Base-by-base conservation (phyloP, 306 rosid species). In the Pyrus betulifolia region DNA sequence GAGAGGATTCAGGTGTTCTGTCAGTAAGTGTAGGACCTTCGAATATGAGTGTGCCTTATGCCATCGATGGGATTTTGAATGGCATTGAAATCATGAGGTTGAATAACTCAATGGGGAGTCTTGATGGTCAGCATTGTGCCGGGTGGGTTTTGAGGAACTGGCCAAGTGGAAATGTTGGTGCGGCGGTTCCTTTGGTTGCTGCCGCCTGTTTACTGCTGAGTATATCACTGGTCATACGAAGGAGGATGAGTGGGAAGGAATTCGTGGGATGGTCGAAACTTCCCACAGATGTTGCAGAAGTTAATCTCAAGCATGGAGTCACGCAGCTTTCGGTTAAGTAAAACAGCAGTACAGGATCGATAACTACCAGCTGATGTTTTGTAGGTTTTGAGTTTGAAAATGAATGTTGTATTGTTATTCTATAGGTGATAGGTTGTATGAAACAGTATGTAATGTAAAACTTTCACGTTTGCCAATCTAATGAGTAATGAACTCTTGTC, bases 21-120 rank as follows among this genome's bases (percentile, higher is more conserved):
- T 87, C 69, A 35, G 86, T 92, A 21, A 67, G 81, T 33, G 66
- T 92, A 12, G 99, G 97, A 55, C 96, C 90, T 35, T 90, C 97
- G 0, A 83, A 72, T 33, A 67, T 2, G 30, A 92, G 97, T 66
- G 14, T 86, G 42, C 65, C 92, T 0, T 71, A 88, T 62, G 88
- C 80, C 31, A 40, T 85, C 22, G 87, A 74, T 78, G 91, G 88
- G 11, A 76, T 82, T 5, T 76, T 87, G 55, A 87, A 87, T 76
- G 91, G 85, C 38, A 66, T 87, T 72, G 91, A 87, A 82, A 78
- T 87, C 61, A 85, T 87, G 91, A 87, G 83, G 74, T 59, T 87
- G 82, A 87, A 76, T 31, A 85, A 87, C 80, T 82, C 91, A 0
- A 33, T 82, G 65, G 84, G 87, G 23, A 87, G 87, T 79, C 76